Conservation (phyloP, 2,329 filamentous ascomycete genomes). For the Onygenales sp. region DNA sequence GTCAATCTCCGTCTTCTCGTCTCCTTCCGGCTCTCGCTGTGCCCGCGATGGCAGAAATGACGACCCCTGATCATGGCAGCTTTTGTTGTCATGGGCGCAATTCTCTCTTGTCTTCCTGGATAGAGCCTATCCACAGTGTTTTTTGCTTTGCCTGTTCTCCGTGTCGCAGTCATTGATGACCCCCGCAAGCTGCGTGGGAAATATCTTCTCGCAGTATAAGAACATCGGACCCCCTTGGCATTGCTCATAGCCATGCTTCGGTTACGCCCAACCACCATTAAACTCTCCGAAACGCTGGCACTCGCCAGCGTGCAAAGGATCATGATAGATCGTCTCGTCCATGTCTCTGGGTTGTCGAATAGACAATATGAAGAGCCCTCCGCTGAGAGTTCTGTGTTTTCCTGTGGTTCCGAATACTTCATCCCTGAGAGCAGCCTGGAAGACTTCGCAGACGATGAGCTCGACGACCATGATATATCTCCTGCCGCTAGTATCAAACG, state of each 20-base stretch:
- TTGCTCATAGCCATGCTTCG: constrained; percentile 10
- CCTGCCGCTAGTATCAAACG: not conserved
- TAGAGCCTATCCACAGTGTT: too few species aligned
- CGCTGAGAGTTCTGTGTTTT: not conserved
- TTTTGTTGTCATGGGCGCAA: too few species aligned
- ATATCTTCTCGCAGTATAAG: not conserved
- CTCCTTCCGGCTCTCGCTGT: not conserved
- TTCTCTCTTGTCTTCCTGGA: too few species aligned
- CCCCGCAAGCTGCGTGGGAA: not conserved
- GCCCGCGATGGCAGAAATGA: not conserved
- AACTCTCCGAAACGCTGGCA: constrained; percentile 11
- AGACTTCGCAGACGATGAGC: not conserved
- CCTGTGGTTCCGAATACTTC: not conserved
- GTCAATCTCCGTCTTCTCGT: too few species aligned
- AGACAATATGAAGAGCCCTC: constrained; percentile 2
- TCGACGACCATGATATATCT: not conserved
- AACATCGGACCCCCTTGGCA: not conserved
- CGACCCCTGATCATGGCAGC: not conserved
- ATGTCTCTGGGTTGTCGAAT: not conserved
- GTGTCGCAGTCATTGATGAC: not conserved
- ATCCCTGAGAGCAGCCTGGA: not conserved
- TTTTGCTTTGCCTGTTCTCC: too few species aligned
- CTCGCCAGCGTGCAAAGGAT: constrained; percentile 3
- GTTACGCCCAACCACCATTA: constrained; percentile 12
- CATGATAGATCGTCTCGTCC: constrained; percentile 1